These are phyloP conservation scores for Solanum phureja DNA, from an alignment of 257 asterid genomes.

Conservation along the genomic window DNA sequence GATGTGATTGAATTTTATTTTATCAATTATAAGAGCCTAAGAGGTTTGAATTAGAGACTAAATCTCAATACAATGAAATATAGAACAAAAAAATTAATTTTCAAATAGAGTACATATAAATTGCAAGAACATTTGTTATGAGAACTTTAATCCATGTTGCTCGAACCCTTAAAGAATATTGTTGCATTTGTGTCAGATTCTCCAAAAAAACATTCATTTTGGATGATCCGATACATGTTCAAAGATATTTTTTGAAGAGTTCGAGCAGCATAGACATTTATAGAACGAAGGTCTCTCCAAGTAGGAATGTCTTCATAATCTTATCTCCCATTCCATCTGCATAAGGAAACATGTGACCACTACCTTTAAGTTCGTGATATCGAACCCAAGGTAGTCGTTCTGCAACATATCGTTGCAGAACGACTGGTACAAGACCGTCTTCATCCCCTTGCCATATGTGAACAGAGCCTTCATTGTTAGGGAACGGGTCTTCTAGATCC, in stretches of 20 bases:
- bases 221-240: not conserved
- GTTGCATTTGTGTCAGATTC: not conserved
- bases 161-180: not conserved
- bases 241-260: not conserved
- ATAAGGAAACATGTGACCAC: not conserved
- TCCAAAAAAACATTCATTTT: not conserved
- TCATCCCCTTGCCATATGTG: conserved; percentile 4
- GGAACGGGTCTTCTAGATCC: not conserved
- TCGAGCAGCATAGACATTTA: not conserved
- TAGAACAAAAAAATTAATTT: not conserved
- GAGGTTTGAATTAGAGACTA: not conserved
- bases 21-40: not conserved
- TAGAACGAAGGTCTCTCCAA: not conserved
- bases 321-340: not conserved
- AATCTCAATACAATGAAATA: not conserved
- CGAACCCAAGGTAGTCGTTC: not conserved
- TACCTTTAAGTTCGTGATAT: not conserved
- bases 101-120: not conserved
- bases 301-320: not conserved
- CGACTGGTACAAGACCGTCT: not conserved
- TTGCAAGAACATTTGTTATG: not conserved
- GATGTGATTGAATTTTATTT: not conserved
- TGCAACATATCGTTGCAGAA: not conserved
- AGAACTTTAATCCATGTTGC: not conserved
- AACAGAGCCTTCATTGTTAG: not conserved